Base-by-base conservation (phyloP, 2,329 filamentous ascomycete species). In the Arthrobotrys iridis region DNA sequence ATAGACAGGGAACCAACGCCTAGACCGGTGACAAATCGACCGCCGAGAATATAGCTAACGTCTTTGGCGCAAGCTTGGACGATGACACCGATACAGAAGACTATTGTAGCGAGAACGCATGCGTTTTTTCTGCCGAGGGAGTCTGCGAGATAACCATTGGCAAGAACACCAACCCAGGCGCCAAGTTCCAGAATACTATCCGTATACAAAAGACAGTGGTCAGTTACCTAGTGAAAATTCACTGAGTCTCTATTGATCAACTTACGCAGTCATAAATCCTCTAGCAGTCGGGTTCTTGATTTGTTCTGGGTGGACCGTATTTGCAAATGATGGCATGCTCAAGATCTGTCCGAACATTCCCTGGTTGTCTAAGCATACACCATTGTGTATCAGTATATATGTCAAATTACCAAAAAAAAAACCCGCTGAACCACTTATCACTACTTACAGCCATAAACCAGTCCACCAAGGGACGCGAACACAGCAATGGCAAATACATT, bases 381-480 rank as follows among this genome's bases (percentile, higher is more conserved):
- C 82, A 81, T 85, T 85, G 41, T 85, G 82, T 3, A 80, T 79
- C 84, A 86, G 86, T 20, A 83, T 84, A 64, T 48, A n/a, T n/a
- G n/a, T n/a, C n/a, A n/a, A n/a, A n/a, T n/a, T n/a, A 45, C 20
- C 6, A 18, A 45, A 13, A 20, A 13, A 88, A 78, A 20, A 26
- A 93, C 87, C 22, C 90, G n/a, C n/a, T 90, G n/a, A 87, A 88
- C 82, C 92, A 91, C 82, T 92, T 89, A 78, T 90, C 91, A 80
- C 92, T 89, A 80, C 68, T 93, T 92, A 82, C 92, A 93, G 18
- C 91, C 89, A 80, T 91, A 88, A 26, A 87, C 82, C 18, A 86
- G 80, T 60, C 78, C 76, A 73, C 78, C 77, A 20, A 78, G 37
- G 28, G 76, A 79, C 0, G 78, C 78, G 67, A 88, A 88, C 62